Evolutionary conservation across 371 early-diverging fungal species (phyloP), one percentile per base, ranked within the genome.

Genomic region (Lichtheimia ornata): DNA sequence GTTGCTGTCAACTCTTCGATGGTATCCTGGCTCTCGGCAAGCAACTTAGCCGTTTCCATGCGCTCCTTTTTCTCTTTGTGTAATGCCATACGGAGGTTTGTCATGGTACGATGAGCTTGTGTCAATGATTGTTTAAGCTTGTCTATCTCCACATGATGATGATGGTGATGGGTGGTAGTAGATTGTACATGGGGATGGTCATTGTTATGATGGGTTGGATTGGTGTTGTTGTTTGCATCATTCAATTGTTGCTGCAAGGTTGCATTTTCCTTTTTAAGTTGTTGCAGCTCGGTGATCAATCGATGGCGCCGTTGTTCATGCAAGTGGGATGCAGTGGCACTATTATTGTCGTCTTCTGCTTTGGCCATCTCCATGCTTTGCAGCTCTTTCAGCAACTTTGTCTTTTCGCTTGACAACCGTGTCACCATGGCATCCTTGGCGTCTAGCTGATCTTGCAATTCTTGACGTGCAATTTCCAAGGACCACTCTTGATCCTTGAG

Each of bases 401-500:
- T 63, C 1, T 88, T 70, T 18, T 84, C 79, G 13, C 77, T 83
- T 50, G 79, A 73, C 20, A 86, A 66, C 61, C 77, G 84, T 60
- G 77, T 79, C 50, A 84, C 81, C 55, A 86, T 85, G 24, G 70
- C 76, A 18, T 60, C 72, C 15, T 78, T 71, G 61, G 82, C 84
- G 27, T 69, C 78, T 53, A 81, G 74, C 22, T 73, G 71, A 3
- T 66, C 61, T 47, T 59, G 53, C 22, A 71, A 35, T 25, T 71
- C 71, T 57, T 71, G 67, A 1, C 49, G 59, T 15, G 59, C 45
- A 7, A 71, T 52, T 41, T 71, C 64, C 55, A 71, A 43, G 35
- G 53, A 50, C 71, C 71, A 71, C 13, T 53, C 64, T 12, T 66
- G 62, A 24, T 66, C 71, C 43, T 66, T 71, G 3, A 66, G 50